These are phyloP conservation scores for Plasmodium ovale DNA, from an alignment of 169 alveolate species.

Conservation along the genomic window DNA sequence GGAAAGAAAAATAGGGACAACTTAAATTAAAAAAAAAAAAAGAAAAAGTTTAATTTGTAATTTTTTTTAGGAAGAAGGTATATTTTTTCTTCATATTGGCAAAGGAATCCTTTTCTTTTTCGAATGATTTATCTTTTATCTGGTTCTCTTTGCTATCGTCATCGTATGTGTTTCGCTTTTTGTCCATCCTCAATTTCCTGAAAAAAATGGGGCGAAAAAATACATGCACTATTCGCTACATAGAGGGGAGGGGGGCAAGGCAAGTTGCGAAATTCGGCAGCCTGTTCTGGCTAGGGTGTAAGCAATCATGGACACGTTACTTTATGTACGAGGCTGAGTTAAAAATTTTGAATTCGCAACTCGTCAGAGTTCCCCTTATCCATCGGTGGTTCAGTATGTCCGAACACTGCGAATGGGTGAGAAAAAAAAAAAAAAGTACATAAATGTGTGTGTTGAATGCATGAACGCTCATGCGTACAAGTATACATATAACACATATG, in stretches of 20 bases:
- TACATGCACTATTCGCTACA: not conserved
- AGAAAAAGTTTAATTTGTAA: no score
- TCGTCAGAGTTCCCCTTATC: constrained; percentile 73
- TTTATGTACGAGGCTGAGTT: constrained; percentile 63
- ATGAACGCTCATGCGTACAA: not conserved
- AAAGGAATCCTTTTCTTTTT: constrained; percentile 64
- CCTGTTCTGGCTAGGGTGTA: no score
- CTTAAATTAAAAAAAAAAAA: no score
- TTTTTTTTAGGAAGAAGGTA: constrained; percentile 68
- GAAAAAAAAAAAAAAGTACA: constrained; percentile 6
- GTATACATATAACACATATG: no score
- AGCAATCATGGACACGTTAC: no score
- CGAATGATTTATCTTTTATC: constrained; percentile 52
- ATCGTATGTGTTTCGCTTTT: constrained; percentile 21
- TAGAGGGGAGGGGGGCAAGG: no score
- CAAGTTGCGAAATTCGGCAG: no score
- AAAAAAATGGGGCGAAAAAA: not conserved
- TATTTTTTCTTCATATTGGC: constrained; percentile 60
- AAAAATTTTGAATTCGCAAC: constrained; percentile 72
- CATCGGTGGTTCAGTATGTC: constrained; percentile 72
- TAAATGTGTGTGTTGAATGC: not conserved
- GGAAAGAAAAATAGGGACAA: no score
- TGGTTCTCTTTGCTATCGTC: constrained; percentile 34
- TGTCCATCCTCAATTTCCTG: constrained; percentile 57
- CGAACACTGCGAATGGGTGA: constrained; percentile 43